phyloP scores from a whole-genome alignment of 768 basidiomycete genomes.

The Rhizopogon vulgaris region DNA sequence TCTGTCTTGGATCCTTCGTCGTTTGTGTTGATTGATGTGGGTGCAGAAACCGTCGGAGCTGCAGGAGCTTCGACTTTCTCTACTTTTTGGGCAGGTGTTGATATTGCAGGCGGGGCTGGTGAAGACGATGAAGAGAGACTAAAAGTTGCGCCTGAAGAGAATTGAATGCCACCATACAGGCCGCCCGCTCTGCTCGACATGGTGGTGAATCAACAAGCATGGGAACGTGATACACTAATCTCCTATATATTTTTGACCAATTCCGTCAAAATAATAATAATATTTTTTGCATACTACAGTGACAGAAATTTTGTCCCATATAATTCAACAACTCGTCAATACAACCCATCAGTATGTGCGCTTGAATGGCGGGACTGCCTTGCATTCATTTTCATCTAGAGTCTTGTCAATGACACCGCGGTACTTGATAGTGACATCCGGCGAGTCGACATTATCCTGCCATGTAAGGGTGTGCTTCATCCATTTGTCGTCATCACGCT shows the following conservation, averaged over 20 bases:
- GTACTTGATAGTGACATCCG: constrained; percentile 87
- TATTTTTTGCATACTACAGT: neutral
- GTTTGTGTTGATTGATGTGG: constrained; percentile 16
- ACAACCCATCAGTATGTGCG: constrained; percentile 64
- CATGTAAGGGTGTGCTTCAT: constrained; percentile 97
- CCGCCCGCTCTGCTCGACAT: constrained; percentile 81
- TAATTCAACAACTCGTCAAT: neutral
- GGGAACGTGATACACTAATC: neutral
- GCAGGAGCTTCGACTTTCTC: constrained; percentile 15
- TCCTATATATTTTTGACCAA: neutral
- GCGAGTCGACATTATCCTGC: constrained; percentile 69
- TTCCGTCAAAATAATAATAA: neutral
- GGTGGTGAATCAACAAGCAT: constrained; percentile 19
- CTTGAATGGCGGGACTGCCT: constrained; percentile 95
- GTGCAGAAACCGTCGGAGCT: constrained; percentile 14
- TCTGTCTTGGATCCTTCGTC: constrained; percentile 18
- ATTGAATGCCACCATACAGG: constrained; percentile 82
- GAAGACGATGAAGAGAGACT: constrained; percentile 35
- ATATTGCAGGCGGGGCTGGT: constrained; percentile 23
- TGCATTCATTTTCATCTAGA: constrained; percentile 95
- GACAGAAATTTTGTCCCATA: neutral
- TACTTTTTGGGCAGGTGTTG: constrained; percentile 13
- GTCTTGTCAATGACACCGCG: constrained; percentile 80
- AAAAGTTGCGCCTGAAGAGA: constrained; percentile 63
- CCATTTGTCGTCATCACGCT: constrained; percentile 92